A percentile compares a stretch with the other conserved stretches of the same genome.
These are phyloP conservation scores for Metarhizium sp. DNA, from an alignment of 2,329 filamentous ascomycete species.

Conservation along the genomic window DNA sequence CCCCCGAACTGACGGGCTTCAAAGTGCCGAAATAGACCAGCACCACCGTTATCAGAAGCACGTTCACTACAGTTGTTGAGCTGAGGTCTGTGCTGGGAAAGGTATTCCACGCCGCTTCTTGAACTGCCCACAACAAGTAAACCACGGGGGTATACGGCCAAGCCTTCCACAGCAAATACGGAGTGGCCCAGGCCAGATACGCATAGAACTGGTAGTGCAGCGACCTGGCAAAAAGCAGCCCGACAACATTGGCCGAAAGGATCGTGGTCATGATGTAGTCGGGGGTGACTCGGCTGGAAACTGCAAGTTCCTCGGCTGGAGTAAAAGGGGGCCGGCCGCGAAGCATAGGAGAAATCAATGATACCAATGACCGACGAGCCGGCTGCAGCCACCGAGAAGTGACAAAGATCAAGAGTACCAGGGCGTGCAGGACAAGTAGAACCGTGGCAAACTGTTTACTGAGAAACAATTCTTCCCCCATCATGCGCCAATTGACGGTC, in stretches of 20 bases:
- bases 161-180: conserved; percentile 76
- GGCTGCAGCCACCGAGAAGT: conserved; percentile 64
- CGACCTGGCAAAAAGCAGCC: conserved; percentile 76
- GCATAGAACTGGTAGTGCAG: conserved; percentile 95
- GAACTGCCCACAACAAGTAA: conserved; percentile 61
- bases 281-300: conserved; percentile 52
- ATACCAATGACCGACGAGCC: conserved; percentile 45
- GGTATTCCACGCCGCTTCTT: conserved; percentile 92
- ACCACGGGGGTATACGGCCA: conserved; percentile 59
- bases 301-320: conserved; percentile 42
- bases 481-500: conserved; percentile 98
- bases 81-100: conserved; percentile 64
- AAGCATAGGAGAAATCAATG: conserved; percentile 39
- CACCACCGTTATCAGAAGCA: conserved; percentile 57
- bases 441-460: conserved; percentile 55
- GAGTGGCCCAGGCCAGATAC: conserved; percentile 82
- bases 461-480: conserved; percentile 76
- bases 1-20: conserved; percentile 5
- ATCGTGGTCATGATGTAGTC: conserved; percentile 69
- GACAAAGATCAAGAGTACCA: conserved; percentile 58
- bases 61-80: conserved; percentile 56
- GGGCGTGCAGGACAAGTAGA: conserved; percentile 56
- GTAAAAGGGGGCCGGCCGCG: conserved; percentile 35
- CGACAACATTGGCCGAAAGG: conserved; percentile 66
- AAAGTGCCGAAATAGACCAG: conserved; percentile 51